A percentile compares a stretch with the other conserved stretches of the same genome.
Conservation (phyloP, 306 rosid genomes). For the Prunus mongolica region DNA sequence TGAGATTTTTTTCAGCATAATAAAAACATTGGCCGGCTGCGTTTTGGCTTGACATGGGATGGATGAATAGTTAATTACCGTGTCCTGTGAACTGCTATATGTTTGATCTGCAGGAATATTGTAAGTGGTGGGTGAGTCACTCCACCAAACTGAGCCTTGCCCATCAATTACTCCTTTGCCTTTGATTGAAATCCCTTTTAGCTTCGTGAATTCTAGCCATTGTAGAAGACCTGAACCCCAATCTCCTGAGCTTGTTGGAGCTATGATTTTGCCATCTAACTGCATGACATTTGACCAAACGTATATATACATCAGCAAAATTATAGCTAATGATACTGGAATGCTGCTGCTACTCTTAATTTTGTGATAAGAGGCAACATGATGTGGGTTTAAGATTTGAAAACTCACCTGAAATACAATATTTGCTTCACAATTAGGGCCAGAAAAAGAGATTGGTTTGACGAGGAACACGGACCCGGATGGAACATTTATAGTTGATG, state of each 20-base stretch:
- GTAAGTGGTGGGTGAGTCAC: slow-evolving; percentile 35
- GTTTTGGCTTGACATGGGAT: background rate
- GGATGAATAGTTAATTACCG: background rate
- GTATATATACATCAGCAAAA: background rate
- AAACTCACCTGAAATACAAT: slow-evolving; percentile 61
- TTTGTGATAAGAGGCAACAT: no score
- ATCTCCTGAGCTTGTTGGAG: slow-evolving; percentile 49
- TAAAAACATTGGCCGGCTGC: slow-evolving; percentile 8
- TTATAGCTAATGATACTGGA: background rate
- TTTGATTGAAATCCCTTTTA: slow-evolving; percentile 41
- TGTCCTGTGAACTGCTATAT: background rate
- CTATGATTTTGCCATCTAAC: slow-evolving; percentile 73
- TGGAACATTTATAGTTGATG: slow-evolving; percentile 60
- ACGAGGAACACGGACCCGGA: slow-evolving; percentile 65
- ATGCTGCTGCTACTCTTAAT: no score
- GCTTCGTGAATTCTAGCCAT: slow-evolving; percentile 67
- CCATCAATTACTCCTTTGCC: slow-evolving; percentile 83
- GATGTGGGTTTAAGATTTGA: background rate
- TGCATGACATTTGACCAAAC: slow-evolving; percentile 11
- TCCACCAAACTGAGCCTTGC: slow-evolving; percentile 83
- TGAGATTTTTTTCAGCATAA: background rate
- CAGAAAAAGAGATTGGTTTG: slow-evolving; percentile 55
- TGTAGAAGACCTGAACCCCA: slow-evolving; percentile 70
- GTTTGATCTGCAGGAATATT: slow-evolving; percentile 26
- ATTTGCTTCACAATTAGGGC: slow-evolving; percentile 47